phyloP scores from a whole-genome alignment of 2,329 filamentous ascomycete genomes.

The Plenodomus lindquistii region DNA sequence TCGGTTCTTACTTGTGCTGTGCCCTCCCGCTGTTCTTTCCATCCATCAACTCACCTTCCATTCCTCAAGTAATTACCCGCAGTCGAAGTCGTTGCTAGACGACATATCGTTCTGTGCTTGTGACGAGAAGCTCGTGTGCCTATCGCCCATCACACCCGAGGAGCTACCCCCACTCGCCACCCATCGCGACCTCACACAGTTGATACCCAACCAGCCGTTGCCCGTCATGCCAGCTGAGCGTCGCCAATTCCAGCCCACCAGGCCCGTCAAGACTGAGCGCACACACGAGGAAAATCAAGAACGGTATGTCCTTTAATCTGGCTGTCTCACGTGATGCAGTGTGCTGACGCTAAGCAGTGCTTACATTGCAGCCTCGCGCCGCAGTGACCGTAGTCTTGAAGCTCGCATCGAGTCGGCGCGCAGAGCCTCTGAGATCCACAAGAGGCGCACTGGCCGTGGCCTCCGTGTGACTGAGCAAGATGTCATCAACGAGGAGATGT shows the following conservation, averaged over 20 bases:
- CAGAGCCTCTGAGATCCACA: slow-evolving; percentile 89
- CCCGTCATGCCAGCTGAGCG: slow-evolving; percentile 47
- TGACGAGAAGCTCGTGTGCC: not conserved
- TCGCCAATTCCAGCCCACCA: slow-evolving; percentile 36
- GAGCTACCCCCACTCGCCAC: slow-evolving; percentile 15
- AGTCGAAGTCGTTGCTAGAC: slow-evolving; percentile 26
- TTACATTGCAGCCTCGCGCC: slow-evolving; percentile 87
- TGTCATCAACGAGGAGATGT: slow-evolving; percentile 91
- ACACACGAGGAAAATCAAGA: slow-evolving; percentile 84
- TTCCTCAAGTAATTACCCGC: slow-evolving; percentile 12
- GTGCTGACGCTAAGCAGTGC: slow-evolving; percentile 58
- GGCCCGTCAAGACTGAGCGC: slow-evolving; percentile 67
- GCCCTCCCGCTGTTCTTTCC: slow-evolving; percentile 7
- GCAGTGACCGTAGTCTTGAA: slow-evolving; percentile 84
- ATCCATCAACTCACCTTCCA: slow-evolving; percentile 1
- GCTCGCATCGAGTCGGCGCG: slow-evolving; percentile 85
- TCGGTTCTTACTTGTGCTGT: slow-evolving; percentile 10
- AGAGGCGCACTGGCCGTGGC: slow-evolving; percentile 79
- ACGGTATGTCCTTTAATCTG: slow-evolving; percentile 51
- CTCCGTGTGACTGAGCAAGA: slow-evolving; percentile 84
- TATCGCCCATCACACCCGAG: not conserved
- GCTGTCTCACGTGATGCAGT: not conserved
- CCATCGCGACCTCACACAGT: slow-evolving; percentile 14
- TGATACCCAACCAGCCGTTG: not conserved
- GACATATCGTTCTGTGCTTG: slow-evolving; percentile 15